Percentiles rank a stretch among this genome's conserved stretches.
Evolutionary conservation across 345 rosid genomes (phyloP).

Genomic region (Corymbia maculata): DNA sequence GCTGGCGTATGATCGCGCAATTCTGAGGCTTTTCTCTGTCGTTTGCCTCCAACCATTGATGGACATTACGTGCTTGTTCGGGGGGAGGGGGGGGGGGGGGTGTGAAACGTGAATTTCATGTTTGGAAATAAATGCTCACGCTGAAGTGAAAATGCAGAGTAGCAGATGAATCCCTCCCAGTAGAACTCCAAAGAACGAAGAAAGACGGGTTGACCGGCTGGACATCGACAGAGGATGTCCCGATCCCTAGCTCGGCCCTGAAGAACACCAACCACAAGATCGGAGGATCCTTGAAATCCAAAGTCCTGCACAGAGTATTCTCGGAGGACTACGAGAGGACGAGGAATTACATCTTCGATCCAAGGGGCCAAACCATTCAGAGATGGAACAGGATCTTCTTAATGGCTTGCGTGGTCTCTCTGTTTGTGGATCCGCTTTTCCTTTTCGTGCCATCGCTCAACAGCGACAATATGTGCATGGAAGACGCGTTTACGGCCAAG

Average conservation of each 20-base stretch:
- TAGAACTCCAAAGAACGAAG: neutral
- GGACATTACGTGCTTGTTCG: neutral
- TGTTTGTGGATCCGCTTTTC: constrained; percentile 2
- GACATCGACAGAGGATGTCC: neutral
- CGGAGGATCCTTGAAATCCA: neutral
- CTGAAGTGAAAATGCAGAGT: neutral
- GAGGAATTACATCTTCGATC: neutral
- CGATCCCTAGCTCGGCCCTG: neutral
- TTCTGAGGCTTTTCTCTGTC: neutral
- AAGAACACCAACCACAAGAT: neutral
- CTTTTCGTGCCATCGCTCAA: neutral
- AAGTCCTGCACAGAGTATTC: neutral
- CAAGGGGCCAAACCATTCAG: neutral
- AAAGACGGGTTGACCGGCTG: neutral
- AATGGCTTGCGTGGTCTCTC: neutral
- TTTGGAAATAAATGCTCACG: neutral
- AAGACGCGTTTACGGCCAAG: neutral
- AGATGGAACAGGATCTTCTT: constrained; percentile 5
- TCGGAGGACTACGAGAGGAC: constrained; percentile 1
- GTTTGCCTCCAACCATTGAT: neutral
- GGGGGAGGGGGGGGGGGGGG: neutral
- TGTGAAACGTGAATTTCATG: neutral
- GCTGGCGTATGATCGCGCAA: neutral
- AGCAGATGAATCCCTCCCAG: neutral
- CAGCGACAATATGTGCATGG: neutral